Percentiles rank a stretch among this genome's conserved stretches.
phyloP scores from a whole-genome alignment of 1,139 yeast species.

The Taphrina confusa region DNA sequence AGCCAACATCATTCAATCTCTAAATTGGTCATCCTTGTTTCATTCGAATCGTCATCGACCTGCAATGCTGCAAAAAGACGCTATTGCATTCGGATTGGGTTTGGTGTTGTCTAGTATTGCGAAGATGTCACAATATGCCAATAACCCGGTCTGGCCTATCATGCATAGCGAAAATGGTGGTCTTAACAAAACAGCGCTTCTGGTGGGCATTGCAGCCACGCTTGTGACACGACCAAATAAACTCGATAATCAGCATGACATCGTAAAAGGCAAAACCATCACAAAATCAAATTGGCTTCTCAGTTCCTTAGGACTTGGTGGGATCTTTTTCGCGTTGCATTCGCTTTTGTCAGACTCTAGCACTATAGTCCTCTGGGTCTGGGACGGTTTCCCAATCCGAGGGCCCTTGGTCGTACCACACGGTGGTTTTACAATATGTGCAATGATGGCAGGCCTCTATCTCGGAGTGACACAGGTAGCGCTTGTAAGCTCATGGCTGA shows the following conservation, averaged over 20 bases:
- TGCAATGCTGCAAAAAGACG: conserved; percentile 55
- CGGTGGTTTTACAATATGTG: conserved; percentile 64
- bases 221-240: conserved; percentile 55
- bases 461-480: conserved; percentile 46
- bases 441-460: conserved; percentile 61
- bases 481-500: conserved; percentile 42
- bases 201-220: conserved; percentile 59
- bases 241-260: not conserved
- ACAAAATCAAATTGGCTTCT: conserved; percentile 41
- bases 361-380: conserved; percentile 82
- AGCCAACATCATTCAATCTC: conserved; percentile 65
- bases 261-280: not conserved
- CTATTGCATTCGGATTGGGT: conserved; percentile 69
- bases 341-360: conserved; percentile 81
- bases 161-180: conserved; percentile 88
- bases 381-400: conserved; percentile 86
- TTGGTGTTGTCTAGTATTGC: conserved; percentile 69
- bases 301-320: conserved; percentile 74
- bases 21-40: conserved; percentile 65
- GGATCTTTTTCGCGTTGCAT: conserved; percentile 68
- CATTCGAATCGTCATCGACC: conserved; percentile 53
- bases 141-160: conserved; percentile 95
- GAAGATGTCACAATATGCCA: conserved; percentile 74
- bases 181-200: conserved; percentile 69
- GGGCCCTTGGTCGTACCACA: conserved; percentile 94